A percentile compares a stretch with the other conserved stretches of the same genome.
phyloP scores from a whole-genome alignment of 306 rosid genomes.

The Neltuma alba region DNA sequence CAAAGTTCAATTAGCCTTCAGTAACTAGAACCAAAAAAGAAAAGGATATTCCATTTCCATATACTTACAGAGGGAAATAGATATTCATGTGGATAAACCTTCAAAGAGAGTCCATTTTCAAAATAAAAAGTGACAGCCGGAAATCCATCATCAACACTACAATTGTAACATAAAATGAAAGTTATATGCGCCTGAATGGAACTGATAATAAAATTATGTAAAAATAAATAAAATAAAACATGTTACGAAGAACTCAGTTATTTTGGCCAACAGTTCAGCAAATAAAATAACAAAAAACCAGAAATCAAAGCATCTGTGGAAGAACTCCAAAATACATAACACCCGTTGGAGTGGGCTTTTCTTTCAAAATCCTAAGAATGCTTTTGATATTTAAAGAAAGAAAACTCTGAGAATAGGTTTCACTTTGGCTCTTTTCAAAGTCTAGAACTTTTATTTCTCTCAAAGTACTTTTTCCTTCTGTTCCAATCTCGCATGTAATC shows the following conservation, averaged over 20 bases:
- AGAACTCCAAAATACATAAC: slow-evolving; percentile 28
- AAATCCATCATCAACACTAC: slow-evolving; percentile 93
- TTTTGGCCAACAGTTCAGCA: background rate
- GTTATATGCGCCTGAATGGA: slow-evolving; percentile 22
- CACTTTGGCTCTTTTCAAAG: background rate
- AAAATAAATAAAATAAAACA: background rate
- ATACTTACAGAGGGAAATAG: slow-evolving; percentile 80
- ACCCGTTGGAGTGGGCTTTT: background rate
- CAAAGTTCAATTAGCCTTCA: slow-evolving; percentile 15
- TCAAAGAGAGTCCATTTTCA: slow-evolving; percentile 81
- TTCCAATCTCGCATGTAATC: background rate
- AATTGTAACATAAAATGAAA: slow-evolving; percentile 38
- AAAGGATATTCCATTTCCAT: slow-evolving; percentile 5
- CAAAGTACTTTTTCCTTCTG: background rate
- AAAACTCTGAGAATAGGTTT: background rate
- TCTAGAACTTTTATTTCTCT: background rate
- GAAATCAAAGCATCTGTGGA: slow-evolving; percentile 14
- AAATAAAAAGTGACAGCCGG: slow-evolving; percentile 82
- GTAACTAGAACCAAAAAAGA: slow-evolving; percentile 6
- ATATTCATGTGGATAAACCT: slow-evolving; percentile 94
- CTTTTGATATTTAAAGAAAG: background rate
- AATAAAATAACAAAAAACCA: background rate
- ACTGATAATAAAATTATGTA: slow-evolving; percentile 23
- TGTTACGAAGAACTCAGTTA: background rate
- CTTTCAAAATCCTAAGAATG: background rate